phyloP scores from a whole-genome alignment of 169 alveolate species.

The Plasmodium fragile region DNA sequence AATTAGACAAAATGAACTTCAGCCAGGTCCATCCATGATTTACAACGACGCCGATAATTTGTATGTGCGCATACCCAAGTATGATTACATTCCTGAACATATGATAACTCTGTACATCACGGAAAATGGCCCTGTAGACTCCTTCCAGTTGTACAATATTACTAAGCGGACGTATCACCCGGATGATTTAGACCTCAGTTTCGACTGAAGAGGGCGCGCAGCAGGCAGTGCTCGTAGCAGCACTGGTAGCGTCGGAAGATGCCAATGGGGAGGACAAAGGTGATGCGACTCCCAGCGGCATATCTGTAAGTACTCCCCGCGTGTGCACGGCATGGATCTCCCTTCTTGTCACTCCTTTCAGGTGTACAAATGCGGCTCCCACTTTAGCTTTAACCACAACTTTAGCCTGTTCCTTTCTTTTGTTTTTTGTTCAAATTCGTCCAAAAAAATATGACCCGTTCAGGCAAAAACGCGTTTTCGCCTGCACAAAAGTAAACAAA shows the following conservation, averaged over 20 bases:
- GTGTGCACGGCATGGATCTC: neutral
- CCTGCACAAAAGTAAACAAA: neutral
- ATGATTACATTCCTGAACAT: constrained; percentile 71
- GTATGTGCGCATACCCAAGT: constrained; percentile 52
- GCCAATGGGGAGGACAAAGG: neutral
- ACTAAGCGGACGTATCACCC: constrained; percentile 64
- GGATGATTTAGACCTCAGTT: constrained; percentile 60
- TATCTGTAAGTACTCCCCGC: neutral
- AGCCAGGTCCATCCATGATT: constrained; percentile 68
- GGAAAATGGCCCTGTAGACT: constrained; percentile 64
- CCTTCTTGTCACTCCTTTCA: neutral
- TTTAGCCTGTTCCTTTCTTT: neutral
- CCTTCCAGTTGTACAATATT: constrained; percentile 63
- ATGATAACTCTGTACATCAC: constrained; percentile 51
- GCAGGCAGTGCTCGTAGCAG: neutral
- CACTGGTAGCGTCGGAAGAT: neutral
- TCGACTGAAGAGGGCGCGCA: constrained; percentile 12
- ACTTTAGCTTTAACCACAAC: neutral
- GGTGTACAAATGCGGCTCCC: neutral
- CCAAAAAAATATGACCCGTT: neutral
- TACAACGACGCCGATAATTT: constrained; percentile 55
- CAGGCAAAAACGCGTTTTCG: neutral
- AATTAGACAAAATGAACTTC: constrained; percentile 54
- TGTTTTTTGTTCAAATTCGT: neutral
- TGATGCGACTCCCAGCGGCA: neutral